Conservation (phyloP, 129 eudicot species). For the Heracleum sosnowskyi region DNA sequence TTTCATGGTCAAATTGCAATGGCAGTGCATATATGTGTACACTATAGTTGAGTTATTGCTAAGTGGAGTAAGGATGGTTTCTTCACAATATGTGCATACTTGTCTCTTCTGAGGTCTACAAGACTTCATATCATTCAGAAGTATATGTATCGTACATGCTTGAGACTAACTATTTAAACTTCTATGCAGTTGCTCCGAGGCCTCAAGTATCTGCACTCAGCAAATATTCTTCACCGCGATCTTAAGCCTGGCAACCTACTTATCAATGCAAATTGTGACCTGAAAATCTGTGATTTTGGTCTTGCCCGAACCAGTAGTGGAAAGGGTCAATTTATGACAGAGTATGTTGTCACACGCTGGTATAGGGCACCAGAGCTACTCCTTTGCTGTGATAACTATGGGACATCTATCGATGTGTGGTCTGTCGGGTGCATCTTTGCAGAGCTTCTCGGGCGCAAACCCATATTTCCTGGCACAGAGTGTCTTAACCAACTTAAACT, state of each 20-base stretch:
- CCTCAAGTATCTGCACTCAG: constrained; percentile 50
- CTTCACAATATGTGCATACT: neutral
- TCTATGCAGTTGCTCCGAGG: constrained; percentile 42
- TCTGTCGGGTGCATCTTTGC: constrained; percentile 56
- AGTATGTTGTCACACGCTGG: constrained; percentile 56
- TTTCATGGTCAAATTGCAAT: neutral
- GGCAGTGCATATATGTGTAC: neutral
- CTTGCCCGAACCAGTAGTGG: constrained; percentile 47
- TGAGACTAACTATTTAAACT: constrained; percentile 2
- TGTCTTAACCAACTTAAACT: constrained; percentile 51
- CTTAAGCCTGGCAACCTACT: constrained; percentile 52
- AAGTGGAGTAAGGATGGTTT: neutral
- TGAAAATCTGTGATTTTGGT: constrained; percentile 46
- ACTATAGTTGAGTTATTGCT: neutral
- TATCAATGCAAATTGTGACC: constrained; percentile 47
- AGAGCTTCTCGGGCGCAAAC: constrained; percentile 49
- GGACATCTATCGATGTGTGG: constrained; percentile 51
- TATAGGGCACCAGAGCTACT: constrained; percentile 55
- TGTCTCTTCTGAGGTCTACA: neutral
- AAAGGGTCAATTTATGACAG: constrained; percentile 50
- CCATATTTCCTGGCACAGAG: constrained; percentile 47
- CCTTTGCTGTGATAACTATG: constrained; percentile 49
- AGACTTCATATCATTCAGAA: neutral
- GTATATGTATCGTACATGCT: neutral
- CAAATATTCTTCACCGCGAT: constrained; percentile 51